A percentile compares a stretch with the other conserved stretches of the same genome.
These are phyloP conservation scores for Aschersonia sp. DNA, from an alignment of 2,329 filamentous ascomycete genomes.

Conservation along the genomic window DNA sequence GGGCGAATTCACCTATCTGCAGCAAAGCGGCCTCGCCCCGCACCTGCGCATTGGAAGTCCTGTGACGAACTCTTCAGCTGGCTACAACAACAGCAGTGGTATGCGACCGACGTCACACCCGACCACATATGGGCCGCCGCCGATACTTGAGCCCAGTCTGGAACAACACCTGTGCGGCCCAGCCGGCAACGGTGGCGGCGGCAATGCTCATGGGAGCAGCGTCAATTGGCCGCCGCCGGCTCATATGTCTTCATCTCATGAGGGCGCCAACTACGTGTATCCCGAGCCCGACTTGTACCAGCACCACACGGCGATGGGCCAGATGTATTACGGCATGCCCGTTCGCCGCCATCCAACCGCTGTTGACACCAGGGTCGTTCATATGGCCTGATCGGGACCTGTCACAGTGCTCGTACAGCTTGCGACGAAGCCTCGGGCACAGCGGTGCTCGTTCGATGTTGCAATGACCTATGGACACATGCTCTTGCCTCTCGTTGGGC, in stretches of 20 bases:
- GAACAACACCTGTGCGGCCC: conserved; percentile 57
- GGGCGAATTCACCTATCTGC: conserved; percentile 58
- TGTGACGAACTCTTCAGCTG: conserved; percentile 49
- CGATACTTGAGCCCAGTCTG: conserved; percentile 72
- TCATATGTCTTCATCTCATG: conserved; percentile 59
- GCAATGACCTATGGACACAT: too few relatives aligned
- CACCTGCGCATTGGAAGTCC: conserved; percentile 69
- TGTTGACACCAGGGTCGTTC: conserved; percentile 38
- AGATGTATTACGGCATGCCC: conserved; percentile 60
- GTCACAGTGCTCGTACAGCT: too few relatives aligned
- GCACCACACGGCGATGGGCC: conserved; percentile 41
- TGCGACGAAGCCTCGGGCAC: too few relatives aligned
- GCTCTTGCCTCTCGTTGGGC: too few relatives aligned
- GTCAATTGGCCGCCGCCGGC: conserved; percentile 80
- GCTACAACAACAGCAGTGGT: conserved; percentile 25
- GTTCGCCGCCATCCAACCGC: conserved; percentile 63
- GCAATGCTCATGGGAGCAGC: conserved; percentile 73
- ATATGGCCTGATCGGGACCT: conserved; percentile 17
- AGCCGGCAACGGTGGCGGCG: conserved; percentile 46
- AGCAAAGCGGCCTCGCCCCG: conserved; percentile 60
- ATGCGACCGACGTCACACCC: conserved; percentile 77
- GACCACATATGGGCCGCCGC: conserved; percentile 64
- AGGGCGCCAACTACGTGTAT: conserved; percentile 57
- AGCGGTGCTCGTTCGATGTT: too few relatives aligned
- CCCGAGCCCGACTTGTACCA: conserved; percentile 67